These are phyloP conservation scores for Ophiostoma piceae DNA, from an alignment of 2,329 filamentous ascomycete genomes.

Conservation along the genomic window DNA sequence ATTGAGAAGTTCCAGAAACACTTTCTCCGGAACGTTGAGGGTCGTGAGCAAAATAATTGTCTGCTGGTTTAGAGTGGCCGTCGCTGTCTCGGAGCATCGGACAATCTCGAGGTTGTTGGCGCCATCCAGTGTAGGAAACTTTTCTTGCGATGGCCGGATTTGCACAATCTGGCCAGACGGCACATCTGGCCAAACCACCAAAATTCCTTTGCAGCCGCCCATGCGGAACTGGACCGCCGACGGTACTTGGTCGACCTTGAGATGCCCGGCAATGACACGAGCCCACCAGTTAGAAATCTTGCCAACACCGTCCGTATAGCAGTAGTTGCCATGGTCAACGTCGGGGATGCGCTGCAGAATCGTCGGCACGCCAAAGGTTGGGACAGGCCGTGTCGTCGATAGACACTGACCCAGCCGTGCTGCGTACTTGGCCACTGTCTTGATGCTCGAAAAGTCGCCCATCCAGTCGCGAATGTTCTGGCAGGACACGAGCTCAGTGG, in stretches of 20 bases:
- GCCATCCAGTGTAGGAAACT: constrained; percentile 59
- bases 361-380: constrained; percentile 54
- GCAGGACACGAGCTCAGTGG: constrained; percentile 60
- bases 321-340: constrained; percentile 56
- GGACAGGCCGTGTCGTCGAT: constrained; percentile 78
- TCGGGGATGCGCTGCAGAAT: constrained; percentile 59
- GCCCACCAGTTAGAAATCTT: constrained; percentile 81
- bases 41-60: constrained; percentile 78
- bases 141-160: constrained; percentile 78
- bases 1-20: constrained; percentile 64
- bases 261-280: constrained; percentile 64
- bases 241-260: constrained; percentile 59
- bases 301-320: constrained; percentile 88
- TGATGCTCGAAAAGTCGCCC: constrained; percentile 78
- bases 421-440: constrained; percentile 79
- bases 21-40: constrained; percentile 62
- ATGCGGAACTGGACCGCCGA: constrained; percentile 90
- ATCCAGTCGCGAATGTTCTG: constrained; percentile 78
- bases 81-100: constrained; percentile 67
- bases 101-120: constrained; percentile 80
- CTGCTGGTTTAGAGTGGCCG: constrained; percentile 81
- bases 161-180: constrained; percentile 58
- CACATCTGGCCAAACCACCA: constrained; percentile 67
- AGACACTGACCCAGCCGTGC: constrained; percentile 92
- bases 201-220: constrained; percentile 85